These are phyloP conservation scores for Clonostachys chloroleuca DNA, from an alignment of 2,329 filamentous ascomycete genomes.

Conservation along the genomic window DNA sequence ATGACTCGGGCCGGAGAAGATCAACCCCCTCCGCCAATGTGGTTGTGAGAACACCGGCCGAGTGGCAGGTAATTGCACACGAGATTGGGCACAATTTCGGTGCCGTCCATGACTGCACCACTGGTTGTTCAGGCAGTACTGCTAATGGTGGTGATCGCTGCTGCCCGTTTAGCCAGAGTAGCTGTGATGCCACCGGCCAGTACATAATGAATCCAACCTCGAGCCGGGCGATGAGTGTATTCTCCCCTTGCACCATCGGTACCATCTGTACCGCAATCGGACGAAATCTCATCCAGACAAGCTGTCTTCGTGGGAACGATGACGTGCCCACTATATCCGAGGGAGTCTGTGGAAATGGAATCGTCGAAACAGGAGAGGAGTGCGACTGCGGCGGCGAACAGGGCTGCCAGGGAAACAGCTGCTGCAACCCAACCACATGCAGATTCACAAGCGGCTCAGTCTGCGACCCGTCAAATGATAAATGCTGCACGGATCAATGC, in stretches of 20 bases:
- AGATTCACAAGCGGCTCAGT: conserved; percentile 71
- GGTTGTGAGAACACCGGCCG: conserved; percentile 74
- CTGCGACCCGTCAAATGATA: conserved; percentile 78
- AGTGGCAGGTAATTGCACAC: conserved; percentile 96
- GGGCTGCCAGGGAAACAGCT: conserved; percentile 70
- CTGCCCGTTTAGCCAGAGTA: conserved; percentile 66
- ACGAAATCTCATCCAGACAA: conserved; percentile 65
- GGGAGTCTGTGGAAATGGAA: conserved; percentile 91
- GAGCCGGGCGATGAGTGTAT: conserved; percentile 63
- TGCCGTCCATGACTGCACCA: conserved; percentile 87
- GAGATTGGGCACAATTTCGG: conserved; percentile 94
- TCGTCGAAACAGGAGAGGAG: conserved; percentile 92
- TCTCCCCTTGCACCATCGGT: conserved; percentile 85
- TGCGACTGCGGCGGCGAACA: conserved; percentile 85
- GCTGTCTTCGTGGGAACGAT: conserved; percentile 78
- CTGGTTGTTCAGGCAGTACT: conserved; percentile 61
- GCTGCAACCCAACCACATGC: conserved; percentile 85
- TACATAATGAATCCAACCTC: conserved; percentile 98
- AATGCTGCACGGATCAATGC: conserved; percentile 69
- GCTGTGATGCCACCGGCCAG: conserved; percentile 69
- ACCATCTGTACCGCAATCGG: conserved; percentile 89
- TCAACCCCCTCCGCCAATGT: conserved; percentile 85
- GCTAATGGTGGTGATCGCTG: conserved; percentile 48
- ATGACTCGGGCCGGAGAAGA: conserved; percentile 49
- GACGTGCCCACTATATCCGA: conserved; percentile 77